phyloP scores from a whole-genome alignment of 495 filamentous ascomycete genomes.

The Podospora anserina region DNA sequence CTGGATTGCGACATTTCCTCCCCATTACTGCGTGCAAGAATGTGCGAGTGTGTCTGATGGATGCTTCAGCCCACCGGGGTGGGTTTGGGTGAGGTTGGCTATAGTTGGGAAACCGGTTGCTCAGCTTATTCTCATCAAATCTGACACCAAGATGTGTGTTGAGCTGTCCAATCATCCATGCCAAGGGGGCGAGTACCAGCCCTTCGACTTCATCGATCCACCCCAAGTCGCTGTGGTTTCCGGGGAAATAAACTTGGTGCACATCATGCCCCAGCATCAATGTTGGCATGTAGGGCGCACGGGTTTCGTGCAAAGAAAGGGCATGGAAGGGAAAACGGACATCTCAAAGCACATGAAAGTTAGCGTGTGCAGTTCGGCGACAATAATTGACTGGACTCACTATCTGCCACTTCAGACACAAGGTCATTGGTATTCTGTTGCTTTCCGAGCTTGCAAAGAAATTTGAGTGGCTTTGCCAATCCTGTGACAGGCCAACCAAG shows the following conservation, averaged over 20 bases:
- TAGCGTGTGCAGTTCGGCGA: not conserved
- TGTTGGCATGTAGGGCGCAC: not conserved
- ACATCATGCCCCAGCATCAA: not conserved
- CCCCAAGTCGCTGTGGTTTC: constrained; percentile 2
- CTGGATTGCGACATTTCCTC: not conserved
- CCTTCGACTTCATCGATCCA: not conserved
- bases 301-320: not conserved
- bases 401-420: not conserved
- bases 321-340: not conserved
- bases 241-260: constrained; percentile 1
- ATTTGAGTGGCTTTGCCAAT: not conserved
- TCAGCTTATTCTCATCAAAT: not conserved
- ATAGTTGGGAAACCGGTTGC: not conserved
- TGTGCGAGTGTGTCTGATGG: not conserved
- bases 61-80: not conserved
- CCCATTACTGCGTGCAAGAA: not conserved
- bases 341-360: not conserved
- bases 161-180: not conserved
- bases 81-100: not conserved
- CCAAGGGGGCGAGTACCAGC: not conserved
- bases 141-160: not conserved
- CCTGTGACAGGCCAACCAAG: not conserved
- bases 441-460: not conserved
- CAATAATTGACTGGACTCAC: not conserved
- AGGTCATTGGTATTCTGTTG: not conserved